Percentiles rank a stretch among this genome's conserved stretches.
phyloP scores from a whole-genome alignment of 129 eudicot genomes.

The Apium graveolens region DNA sequence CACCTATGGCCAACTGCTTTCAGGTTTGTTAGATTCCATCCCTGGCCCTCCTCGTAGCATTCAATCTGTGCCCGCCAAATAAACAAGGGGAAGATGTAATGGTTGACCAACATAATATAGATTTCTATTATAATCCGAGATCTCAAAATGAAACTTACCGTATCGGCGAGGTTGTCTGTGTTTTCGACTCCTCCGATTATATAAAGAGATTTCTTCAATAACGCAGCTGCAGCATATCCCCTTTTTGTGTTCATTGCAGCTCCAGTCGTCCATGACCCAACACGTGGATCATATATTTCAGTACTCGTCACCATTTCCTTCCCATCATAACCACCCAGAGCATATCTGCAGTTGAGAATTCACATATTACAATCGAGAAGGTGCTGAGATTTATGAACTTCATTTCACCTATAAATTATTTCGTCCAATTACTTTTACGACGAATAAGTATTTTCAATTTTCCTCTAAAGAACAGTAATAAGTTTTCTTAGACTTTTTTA shows the following conservation, averaged over 20 bases:
- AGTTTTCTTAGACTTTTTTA: background rate
- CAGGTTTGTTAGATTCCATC: constrained; percentile 47
- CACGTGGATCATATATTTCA: constrained; percentile 75
- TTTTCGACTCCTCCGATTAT: constrained; percentile 51
- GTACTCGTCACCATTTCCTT: constrained; percentile 36
- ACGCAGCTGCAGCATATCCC: constrained; percentile 58
- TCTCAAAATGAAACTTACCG: constrained; percentile 25
- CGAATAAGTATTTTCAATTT: background rate
- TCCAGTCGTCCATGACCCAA: constrained; percentile 51
- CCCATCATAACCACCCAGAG: constrained; percentile 77
- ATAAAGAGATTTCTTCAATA: constrained; percentile 41
- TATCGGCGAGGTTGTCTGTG: constrained; percentile 30
- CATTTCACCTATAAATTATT: background rate
- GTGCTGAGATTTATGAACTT: background rate
- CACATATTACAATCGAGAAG: background rate
- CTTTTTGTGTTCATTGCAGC: constrained; percentile 56
- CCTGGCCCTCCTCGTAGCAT: constrained; percentile 63
- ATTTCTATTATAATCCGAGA: background rate
- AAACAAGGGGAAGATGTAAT: background rate
- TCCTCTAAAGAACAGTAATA: background rate
- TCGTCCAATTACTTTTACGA: background rate
- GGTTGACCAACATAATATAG: background rate
- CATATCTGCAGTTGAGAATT: constrained; percentile 34
- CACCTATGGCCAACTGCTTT: constrained; percentile 47
- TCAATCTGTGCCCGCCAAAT: constrained; percentile 49